Percentiles rank a stretch among this genome's conserved stretches.
These are phyloP conservation scores for Yarrowia deformans DNA, from an alignment of 805 yeast species.

Conservation along the genomic window DNA sequence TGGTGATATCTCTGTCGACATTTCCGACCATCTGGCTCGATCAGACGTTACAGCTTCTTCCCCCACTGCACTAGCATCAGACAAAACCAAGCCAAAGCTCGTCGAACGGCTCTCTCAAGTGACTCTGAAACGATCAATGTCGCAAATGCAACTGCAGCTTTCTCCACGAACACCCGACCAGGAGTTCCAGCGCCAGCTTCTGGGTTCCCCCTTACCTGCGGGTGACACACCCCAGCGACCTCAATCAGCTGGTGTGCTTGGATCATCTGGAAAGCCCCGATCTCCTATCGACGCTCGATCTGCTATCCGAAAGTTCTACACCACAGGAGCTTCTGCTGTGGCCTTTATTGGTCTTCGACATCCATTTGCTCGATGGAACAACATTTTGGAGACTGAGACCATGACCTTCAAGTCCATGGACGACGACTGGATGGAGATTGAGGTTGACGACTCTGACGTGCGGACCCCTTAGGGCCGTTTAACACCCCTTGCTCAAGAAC, in stretches of 20 bases:
- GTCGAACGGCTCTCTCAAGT: conserved; percentile 16
- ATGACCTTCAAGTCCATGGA: conserved; percentile 43
- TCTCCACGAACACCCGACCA: conserved; percentile 27
- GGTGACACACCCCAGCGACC: conserved; percentile 17
- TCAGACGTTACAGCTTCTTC: conserved; percentile 14
- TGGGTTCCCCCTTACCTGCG: conserved; percentile 3
- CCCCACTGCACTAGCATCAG: background rate
- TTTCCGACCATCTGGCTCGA: conserved; percentile 26
- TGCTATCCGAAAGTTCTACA: conserved; percentile 34
- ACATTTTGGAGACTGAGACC: conserved; percentile 28
- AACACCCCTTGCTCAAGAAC: background rate
- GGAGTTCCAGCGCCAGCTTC: conserved; percentile 32
- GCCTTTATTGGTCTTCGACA: conserved; percentile 38
- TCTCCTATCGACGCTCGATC: conserved; percentile 35
- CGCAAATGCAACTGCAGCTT: conserved; percentile 26
- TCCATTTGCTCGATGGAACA: conserved; percentile 39
- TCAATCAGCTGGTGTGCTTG: conserved; percentile 13
- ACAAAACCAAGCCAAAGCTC: conserved; percentile 1
- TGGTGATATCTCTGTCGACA: conserved; percentile 25
- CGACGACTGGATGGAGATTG: conserved; percentile 45
- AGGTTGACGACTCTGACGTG: conserved; percentile 28
- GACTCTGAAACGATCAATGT: conserved; percentile 17
- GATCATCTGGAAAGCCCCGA: conserved; percentile 10
- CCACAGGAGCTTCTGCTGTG: conserved; percentile 32
- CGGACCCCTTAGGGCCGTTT: conserved; percentile 11